phyloP scores from a whole-genome alignment of 768 basidiomycete species.

The Dacryopinax primogenitus region DNA sequence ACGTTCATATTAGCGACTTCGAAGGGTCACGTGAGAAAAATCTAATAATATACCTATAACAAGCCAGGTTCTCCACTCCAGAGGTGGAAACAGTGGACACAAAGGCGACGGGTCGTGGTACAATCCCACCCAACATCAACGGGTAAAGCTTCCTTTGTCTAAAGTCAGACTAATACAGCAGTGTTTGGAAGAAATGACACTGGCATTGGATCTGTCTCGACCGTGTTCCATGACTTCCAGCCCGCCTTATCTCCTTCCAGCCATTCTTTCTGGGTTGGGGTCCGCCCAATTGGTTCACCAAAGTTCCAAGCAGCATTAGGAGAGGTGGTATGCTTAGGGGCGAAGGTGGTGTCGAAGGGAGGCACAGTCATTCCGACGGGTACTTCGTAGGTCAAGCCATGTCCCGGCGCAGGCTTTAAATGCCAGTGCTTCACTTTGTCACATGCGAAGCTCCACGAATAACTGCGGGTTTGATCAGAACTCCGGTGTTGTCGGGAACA shows the following conservation, averaged over 20 bases:
- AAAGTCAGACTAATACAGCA: not conserved
- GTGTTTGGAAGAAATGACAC: not conserved
- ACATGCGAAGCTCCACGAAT: no score
- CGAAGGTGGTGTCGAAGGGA: not conserved
- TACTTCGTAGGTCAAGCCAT: no score
- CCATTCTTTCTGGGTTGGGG: not conserved
- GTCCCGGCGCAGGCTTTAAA: no score
- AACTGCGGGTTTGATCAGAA: no score
- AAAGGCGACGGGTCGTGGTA: slow-evolving; percentile 57
- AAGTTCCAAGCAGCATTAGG: slow-evolving; percentile 13
- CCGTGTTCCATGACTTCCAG: not conserved
- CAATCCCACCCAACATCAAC: slow-evolving; percentile 43
- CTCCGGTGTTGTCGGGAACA: no score
- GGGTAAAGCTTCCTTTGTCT: slow-evolving; percentile 31
- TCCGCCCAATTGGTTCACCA: slow-evolving; percentile 8
- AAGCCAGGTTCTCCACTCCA: slow-evolving; percentile 49
- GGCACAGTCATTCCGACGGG: no score
- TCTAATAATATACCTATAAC: slow-evolving; percentile 40
- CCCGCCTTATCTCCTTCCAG: not conserved
- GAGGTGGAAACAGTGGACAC: slow-evolving; percentile 43
- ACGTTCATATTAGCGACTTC: not conserved
- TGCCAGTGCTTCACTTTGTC: no score
- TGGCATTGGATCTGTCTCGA: not conserved
- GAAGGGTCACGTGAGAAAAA: no score
- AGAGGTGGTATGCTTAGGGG: not conserved